A percentile compares a stretch with the other conserved stretches of the same genome.
Evolutionary conservation across 768 basidiomycete genomes (phyloP).

Genomic region (Leucocoprinus birnbaumii): DNA sequence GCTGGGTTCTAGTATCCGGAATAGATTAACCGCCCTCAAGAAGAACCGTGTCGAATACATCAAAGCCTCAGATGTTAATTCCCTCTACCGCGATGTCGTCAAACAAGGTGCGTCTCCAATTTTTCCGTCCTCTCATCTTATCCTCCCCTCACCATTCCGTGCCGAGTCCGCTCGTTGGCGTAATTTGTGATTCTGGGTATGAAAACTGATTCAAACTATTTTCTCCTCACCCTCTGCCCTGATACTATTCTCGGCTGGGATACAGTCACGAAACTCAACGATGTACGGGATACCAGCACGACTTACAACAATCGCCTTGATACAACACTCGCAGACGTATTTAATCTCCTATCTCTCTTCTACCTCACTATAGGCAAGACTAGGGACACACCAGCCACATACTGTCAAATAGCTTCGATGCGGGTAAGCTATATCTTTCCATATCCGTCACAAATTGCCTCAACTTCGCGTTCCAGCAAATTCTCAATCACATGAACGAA

Average conservation of each 20-base stretch:
- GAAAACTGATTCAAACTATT: slow-evolving; percentile 1
- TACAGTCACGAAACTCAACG: slow-evolving; percentile 86
- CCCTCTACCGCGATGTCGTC: slow-evolving; percentile 89
- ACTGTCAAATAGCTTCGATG: slow-evolving; percentile 96
- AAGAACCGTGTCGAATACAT: slow-evolving; percentile 92
- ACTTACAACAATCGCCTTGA: slow-evolving; percentile 88
- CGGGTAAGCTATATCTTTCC: slow-evolving; percentile 57
- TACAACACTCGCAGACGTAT: slow-evolving; percentile 94
- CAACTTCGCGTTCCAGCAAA: slow-evolving; percentile 57
- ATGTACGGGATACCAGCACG: slow-evolving; percentile 77
- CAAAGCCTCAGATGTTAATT: slow-evolving; percentile 89
- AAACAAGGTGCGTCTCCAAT: slow-evolving; percentile 90
- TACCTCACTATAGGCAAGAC: slow-evolving; percentile 98
- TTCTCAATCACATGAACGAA: slow-evolving; percentile 93
- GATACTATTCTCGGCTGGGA: neutral
- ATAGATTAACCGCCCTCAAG: slow-evolving; percentile 91
- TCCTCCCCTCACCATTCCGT: neutral
- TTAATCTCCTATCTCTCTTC: slow-evolving; percentile 91
- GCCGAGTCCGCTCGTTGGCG: no score
- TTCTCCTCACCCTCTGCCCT: neutral
- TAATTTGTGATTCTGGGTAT: no score
- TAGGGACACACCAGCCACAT: slow-evolving; percentile 90
- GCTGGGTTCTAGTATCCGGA: slow-evolving; percentile 69
- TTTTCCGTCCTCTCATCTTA: neutral
- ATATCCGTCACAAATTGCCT: slow-evolving; percentile 9